phyloP scores from a whole-genome alignment of 257 asterid species.

The Solanum ahanhuiri region DNA sequence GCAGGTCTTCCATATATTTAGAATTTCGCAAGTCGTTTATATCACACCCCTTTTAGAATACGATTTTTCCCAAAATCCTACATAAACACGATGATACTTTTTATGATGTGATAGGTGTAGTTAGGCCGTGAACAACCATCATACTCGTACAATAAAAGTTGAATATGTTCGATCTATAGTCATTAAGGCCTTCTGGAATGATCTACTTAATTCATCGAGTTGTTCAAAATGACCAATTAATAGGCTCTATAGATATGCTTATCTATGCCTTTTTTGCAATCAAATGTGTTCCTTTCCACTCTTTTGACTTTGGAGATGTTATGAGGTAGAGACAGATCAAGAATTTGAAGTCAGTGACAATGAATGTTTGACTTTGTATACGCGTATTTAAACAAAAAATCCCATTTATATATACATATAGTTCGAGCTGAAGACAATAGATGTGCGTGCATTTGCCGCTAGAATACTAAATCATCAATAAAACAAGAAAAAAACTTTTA shows the following conservation, averaged over 20 bases:
- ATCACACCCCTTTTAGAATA: background rate
- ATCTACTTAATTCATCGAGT: background rate
- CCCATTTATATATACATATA: background rate
- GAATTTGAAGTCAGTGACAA: background rate
- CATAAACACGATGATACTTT: background rate
- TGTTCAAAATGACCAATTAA: background rate
- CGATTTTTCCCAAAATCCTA: background rate
- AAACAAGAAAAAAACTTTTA: background rate
- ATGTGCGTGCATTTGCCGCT: background rate
- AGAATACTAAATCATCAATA: background rate
- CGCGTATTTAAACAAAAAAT: background rate
- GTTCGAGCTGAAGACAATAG: background rate
- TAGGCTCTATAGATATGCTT: too few species aligned
- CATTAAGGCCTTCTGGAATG: background rate
- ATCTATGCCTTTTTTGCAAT: background rate
- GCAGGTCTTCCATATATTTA: background rate
- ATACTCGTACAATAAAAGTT: background rate
- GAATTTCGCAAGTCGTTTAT: background rate
- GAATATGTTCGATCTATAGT: background rate
- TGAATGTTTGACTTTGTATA: background rate
- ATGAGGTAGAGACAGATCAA: background rate
- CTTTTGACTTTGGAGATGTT: background rate
- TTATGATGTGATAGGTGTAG: background rate
- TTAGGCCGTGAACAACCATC: background rate
- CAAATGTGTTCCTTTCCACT: background rate